A percentile compares a stretch with the other conserved stretches of the same genome.
These are phyloP conservation scores for Trametes villosa DNA, from an alignment of 768 basidiomycete genomes.

Conservation along the genomic window DNA sequence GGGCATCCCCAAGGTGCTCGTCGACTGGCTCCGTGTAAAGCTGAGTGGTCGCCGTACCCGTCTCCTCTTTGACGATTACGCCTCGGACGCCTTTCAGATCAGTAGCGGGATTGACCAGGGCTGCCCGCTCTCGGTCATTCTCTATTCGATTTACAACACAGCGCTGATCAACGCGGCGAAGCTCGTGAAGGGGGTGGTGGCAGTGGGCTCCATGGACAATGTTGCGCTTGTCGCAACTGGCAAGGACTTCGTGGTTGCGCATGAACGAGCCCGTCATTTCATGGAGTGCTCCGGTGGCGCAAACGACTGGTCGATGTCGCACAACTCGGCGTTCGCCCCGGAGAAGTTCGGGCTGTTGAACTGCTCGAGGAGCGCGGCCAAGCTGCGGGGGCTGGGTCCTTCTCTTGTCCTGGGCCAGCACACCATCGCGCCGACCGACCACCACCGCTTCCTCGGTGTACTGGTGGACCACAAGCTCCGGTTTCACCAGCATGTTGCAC, in stretches of 20 bases:
- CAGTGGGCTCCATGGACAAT: not conserved
- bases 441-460: no score
- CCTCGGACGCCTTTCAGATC: not conserved
- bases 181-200: not conserved
- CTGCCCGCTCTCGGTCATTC: not conserved
- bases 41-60: not conserved
- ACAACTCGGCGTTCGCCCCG: not conserved
- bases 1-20: not conserved
- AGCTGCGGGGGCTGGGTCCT: not conserved
- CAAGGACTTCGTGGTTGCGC: not conserved
- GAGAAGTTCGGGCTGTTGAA: not conserved
- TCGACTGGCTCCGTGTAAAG: not conserved
- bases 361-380: not conserved
- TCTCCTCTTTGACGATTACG: not conserved
- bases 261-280: not conserved
- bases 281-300: not conserved
- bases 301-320: not conserved
- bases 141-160: not conserved
- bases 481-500: no score
- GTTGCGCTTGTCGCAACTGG: not conserved
- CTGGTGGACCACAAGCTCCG: no score
- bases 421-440: no score
- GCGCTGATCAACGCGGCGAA: not conserved
- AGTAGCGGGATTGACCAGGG: no score
- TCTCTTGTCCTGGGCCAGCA: no score